Conservation (phyloP, 352 stramenopile species). For the Phytophthora megakarya region DNA sequence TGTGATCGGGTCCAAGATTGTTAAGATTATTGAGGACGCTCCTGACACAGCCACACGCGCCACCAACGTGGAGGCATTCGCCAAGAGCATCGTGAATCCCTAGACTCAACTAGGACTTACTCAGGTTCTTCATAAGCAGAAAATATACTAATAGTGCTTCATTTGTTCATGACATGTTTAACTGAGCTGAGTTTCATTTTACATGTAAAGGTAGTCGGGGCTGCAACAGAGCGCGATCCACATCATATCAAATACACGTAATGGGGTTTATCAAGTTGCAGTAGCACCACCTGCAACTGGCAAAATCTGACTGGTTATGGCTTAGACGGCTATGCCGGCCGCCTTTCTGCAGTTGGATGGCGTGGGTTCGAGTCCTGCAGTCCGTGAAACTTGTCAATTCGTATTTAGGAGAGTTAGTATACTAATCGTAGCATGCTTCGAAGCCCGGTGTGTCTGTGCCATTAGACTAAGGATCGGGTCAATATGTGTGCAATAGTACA, state of each 20-base stretch:
- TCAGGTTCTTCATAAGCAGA: not conserved
- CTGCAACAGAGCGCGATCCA: too few species aligned
- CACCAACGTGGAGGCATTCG: slow-evolving; percentile 76
- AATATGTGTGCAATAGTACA: slow-evolving; percentile 83
- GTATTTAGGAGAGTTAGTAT: slow-evolving; percentile 27
- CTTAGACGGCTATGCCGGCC: slow-evolving; percentile 16
- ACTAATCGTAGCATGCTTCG: slow-evolving; percentile 70
- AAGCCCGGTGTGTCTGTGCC: slow-evolving; percentile 87
- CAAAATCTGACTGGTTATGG: slow-evolving; percentile 20
- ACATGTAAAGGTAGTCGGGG: too few species aligned
- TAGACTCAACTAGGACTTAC: slow-evolving; percentile 20
- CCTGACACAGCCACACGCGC: slow-evolving; percentile 63
- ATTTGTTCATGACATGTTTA: too few species aligned
- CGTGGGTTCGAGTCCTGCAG: slow-evolving; percentile 69
- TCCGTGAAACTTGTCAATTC: slow-evolving; percentile 13
- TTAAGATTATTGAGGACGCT: slow-evolving; percentile 83
- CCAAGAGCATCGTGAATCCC: slow-evolving; percentile 72
- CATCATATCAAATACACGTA: too few species aligned
- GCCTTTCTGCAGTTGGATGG: not conserved
- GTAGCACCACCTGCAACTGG: not conserved
- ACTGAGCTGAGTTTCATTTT: too few species aligned
- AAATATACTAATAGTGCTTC: slow-evolving; percentile 26
- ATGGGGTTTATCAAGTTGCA: not conserved
- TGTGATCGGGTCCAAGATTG: slow-evolving; percentile 90
- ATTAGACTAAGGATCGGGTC: slow-evolving; percentile 92